Percentiles rank a stretch among this genome's conserved stretches.
Conservation (phyloP, 2,329 filamentous ascomycete species). For the Verticillium zaregamsianum region DNA sequence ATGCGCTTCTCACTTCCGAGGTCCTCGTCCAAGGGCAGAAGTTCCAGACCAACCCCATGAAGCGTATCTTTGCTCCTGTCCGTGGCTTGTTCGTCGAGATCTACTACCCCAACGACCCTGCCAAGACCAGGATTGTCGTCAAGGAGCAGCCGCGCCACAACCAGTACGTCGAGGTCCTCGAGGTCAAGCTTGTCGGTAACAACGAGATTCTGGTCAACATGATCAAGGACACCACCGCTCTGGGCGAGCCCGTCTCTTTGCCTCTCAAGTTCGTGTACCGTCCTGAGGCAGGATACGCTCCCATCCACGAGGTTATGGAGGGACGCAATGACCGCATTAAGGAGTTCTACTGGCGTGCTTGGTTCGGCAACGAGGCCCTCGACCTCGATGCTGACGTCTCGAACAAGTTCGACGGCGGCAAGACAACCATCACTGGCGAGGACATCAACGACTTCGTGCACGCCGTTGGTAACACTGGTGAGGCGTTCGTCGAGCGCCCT, state of each 20-base stretch:
- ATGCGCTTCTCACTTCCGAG: conserved; percentile 90
- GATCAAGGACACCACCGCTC: conserved; percentile 87
- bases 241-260: conserved; percentile 76
- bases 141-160: conserved; percentile 83
- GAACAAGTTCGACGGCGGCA: conserved; percentile 85
- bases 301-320: conserved; percentile 94
- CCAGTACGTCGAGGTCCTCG: conserved; percentile 83
- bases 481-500: conserved; percentile 93
- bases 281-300: conserved; percentile 94
- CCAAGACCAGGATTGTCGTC: conserved; percentile 80
- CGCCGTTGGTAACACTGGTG: conserved; percentile 94
- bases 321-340: conserved; percentile 97
- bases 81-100: conserved; percentile 90
- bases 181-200: conserved; percentile 70
- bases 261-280: conserved; percentile 89
- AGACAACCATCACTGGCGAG: conserved; percentile 80
- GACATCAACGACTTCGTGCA: conserved; percentile 99
- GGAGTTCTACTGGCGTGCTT: conserved; percentile 97
- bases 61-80: conserved; percentile 81
- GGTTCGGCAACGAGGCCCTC: conserved; percentile 85
- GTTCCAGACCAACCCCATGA: conserved; percentile 95
- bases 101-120: conserved; percentile 71
- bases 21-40: conserved; percentile 93
- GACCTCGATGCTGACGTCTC: conserved; percentile 83
- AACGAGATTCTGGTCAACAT: conserved; percentile 84